phyloP scores from a whole-genome alignment of 225 moss, liverwort and hornwort genomes.

The Pleurozium schreberi region DNA sequence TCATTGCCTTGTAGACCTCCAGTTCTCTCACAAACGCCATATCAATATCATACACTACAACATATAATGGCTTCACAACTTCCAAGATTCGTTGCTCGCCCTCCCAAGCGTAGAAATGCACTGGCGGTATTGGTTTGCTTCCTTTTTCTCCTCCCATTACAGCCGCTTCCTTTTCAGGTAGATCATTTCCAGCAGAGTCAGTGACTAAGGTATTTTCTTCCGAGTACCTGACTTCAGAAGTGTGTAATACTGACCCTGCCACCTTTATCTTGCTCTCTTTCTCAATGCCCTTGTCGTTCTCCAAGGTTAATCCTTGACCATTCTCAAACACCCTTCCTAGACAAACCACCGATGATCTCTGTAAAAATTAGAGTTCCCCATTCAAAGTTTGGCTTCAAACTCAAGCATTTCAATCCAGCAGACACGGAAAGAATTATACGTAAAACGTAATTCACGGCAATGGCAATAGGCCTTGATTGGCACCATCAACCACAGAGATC shows the following conservation, averaged over 20 bases:
- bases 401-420: neutral
- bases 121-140: constrained; percentile 52
- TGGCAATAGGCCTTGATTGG: neutral
- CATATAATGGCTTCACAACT: constrained; percentile 62
- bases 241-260: neutral
- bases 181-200: neutral
- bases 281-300: constrained; percentile 4
- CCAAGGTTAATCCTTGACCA: constrained; percentile 12
- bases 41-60: constrained; percentile 89
- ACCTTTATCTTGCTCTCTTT: constrained; percentile 9
- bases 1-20: constrained; percentile 78
- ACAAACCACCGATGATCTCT: neutral
- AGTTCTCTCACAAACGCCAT: constrained; percentile 90
- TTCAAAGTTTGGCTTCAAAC: neutral
- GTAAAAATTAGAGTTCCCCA: neutral
- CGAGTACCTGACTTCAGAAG: constrained; percentile 7
- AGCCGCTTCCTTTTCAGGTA: neutral
- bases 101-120: constrained; percentile 87
- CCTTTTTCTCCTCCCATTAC: constrained; percentile 7
- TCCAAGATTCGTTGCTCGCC: constrained; percentile 90
- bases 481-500: neutral
- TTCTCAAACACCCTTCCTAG: constrained; percentile 20
- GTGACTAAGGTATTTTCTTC: neutral
- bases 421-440: neutral
- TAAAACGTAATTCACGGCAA: neutral